A percentile compares a stretch with the other conserved stretches of the same genome.
Evolutionary conservation across 1,139 yeast genomes (phyloP).

Genomic region (Diutina sp.): DNA sequence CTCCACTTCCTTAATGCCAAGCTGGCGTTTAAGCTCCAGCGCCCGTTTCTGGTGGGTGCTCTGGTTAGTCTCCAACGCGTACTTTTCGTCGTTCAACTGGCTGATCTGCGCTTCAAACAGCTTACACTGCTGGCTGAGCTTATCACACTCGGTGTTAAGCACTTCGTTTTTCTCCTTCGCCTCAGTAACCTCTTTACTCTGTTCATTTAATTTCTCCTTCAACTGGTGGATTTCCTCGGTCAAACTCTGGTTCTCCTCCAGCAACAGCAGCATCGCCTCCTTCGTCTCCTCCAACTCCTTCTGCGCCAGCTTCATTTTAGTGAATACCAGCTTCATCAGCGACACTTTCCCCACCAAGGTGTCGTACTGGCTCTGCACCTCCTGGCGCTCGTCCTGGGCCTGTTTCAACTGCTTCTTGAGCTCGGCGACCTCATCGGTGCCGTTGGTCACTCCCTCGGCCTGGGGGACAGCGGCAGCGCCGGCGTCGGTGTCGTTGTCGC

Average conservation of each 20-base stretch:
- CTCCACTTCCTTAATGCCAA: conserved; percentile 13
- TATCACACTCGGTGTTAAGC: conserved; percentile 57
- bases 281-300: conserved; percentile 52
- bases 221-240: not conserved
- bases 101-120: conserved; percentile 32
- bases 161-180: conserved; percentile 33
- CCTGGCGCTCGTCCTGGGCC: conserved; percentile 41
- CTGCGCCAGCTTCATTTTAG: conserved; percentile 67
- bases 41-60: conserved; percentile 22
- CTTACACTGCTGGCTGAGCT: conserved; percentile 39
- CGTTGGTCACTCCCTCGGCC: not conserved
- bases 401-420: conserved; percentile 5
- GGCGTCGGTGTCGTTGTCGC: not conserved
- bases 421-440: not conserved
- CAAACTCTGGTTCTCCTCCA: conserved; percentile 18
- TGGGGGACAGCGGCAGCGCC: not conserved
- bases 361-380: conserved; percentile 61
- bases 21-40: conserved; percentile 31
- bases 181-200: not conserved
- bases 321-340: conserved; percentile 66
- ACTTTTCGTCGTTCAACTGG: conserved; percentile 33
- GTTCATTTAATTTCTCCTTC: not conserved
- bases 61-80: conserved; percentile 25
- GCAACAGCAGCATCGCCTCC: conserved; percentile 18
- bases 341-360: conserved; percentile 62